Evolutionary conservation across 176 grass and related monocot genomes (phyloP).

Genomic region (Lolium rigidum): DNA sequence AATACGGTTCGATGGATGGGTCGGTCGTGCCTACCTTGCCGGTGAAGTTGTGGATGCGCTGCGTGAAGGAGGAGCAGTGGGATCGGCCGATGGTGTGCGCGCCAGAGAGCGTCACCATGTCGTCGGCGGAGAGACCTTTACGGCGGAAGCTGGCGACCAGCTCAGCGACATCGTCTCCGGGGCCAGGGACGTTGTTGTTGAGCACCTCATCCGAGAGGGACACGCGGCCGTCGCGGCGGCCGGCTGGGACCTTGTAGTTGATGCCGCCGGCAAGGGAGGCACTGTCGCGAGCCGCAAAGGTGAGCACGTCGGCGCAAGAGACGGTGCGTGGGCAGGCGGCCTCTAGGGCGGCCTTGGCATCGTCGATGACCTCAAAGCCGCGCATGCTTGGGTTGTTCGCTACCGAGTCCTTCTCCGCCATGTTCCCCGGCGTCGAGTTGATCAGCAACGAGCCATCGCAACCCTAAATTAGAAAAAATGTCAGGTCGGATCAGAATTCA

Average conservation of each 20-base stretch:
- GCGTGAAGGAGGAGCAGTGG: constrained; percentile 59
- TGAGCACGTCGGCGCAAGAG: constrained; percentile 66
- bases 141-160: constrained; percentile 34
- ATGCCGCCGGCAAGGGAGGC: constrained; percentile 43
- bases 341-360: constrained; percentile 58
- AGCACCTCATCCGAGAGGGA: constrained; percentile 36
- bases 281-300: constrained; percentile 57
- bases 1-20: constrained; percentile 23
- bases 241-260: constrained; percentile 38
- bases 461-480: constrained; percentile 9
- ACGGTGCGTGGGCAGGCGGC: constrained; percentile 56
- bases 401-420: constrained; percentile 43
- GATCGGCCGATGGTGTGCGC: constrained; percentile 57
- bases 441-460: constrained; percentile 64
- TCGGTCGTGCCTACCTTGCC: constrained; percentile 20
- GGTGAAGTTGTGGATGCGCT: constrained; percentile 42
- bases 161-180: neutral
- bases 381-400: constrained; percentile 63
- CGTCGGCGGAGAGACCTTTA: constrained; percentile 39
- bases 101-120: constrained; percentile 58
- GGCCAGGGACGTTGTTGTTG: constrained; percentile 35
- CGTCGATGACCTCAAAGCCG: constrained; percentile 61
- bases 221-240: constrained; percentile 60
- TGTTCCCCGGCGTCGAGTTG: constrained; percentile 39
- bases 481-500: neutral